phyloP scores from a whole-genome alignment of 2,329 filamentous ascomycete species.

The Thielaviopsis ethacetica region DNA sequence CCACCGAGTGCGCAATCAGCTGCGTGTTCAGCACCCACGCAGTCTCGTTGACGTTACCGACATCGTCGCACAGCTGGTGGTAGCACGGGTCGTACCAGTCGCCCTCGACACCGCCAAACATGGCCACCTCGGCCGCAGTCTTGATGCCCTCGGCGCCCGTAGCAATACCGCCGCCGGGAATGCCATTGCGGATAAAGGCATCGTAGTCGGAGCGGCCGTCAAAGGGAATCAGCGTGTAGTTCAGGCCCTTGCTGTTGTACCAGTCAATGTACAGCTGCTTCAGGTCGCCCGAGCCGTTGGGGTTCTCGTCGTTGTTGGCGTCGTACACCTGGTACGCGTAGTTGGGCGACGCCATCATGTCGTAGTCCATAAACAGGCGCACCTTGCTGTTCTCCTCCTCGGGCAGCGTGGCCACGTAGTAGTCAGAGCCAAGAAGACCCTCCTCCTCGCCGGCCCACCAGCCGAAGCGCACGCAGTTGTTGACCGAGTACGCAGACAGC shows the following conservation, averaged over 20 bases:
- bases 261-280: slow-evolving; percentile 51
- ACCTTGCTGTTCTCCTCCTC: slow-evolving; percentile 44
- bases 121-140: slow-evolving; percentile 44
- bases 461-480: slow-evolving; percentile 50
- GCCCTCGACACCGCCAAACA: slow-evolving; percentile 57
- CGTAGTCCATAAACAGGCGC: slow-evolving; percentile 52
- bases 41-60: slow-evolving; percentile 39
- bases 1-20: slow-evolving; percentile 58
- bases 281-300: slow-evolving; percentile 53
- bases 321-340: slow-evolving; percentile 55
- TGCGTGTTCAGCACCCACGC: slow-evolving; percentile 47
- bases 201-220: slow-evolving; percentile 70
- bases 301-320: slow-evolving; percentile 53
- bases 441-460: slow-evolving; percentile 56
- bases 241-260: slow-evolving; percentile 44
- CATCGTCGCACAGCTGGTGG: slow-evolving; percentile 44
- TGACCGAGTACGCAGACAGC: slow-evolving; percentile 38
- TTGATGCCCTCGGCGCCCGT: slow-evolving; percentile 66
- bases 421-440: slow-evolving; percentile 45
- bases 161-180: slow-evolving; percentile 59
- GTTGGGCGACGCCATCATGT: slow-evolving; percentile 53
- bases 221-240: slow-evolving; percentile 57
- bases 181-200: slow-evolving; percentile 55
- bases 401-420: slow-evolving; percentile 39
- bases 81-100: slow-evolving; percentile 43